Percentiles rank a stretch among this genome's conserved stretches.
Conservation (phyloP, 176 grass and related monocot species). For the Zizania latifolia region DNA sequence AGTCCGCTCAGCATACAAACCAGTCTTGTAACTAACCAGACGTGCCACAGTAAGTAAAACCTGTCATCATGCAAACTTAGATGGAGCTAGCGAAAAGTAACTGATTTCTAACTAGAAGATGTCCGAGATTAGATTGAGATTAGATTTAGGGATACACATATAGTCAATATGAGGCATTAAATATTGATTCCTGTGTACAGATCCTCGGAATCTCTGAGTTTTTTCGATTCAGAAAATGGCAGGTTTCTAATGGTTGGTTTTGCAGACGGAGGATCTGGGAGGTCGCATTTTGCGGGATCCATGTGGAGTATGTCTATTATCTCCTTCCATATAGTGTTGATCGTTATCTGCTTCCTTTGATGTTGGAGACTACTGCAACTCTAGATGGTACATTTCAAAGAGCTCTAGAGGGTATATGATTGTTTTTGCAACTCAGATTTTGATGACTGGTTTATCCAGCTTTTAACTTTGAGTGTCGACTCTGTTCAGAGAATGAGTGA, state of each 20-base stretch:
- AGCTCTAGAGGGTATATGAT: not conserved
- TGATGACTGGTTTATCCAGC: not conserved
- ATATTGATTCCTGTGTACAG: too few species aligned
- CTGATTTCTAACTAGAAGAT: too few species aligned
- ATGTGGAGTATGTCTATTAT: constrained; percentile 34
- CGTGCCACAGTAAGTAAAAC: constrained; percentile 67
- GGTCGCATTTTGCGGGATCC: not conserved
- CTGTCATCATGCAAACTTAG: too few species aligned
- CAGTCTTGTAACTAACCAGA: not conserved
- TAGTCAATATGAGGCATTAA: too few species aligned
- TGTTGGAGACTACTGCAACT: not conserved
- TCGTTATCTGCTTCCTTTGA: constrained; percentile 45
- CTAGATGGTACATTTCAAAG: not conserved
- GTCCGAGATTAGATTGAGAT: too few species aligned
- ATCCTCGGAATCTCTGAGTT: not conserved
- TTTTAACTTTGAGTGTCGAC: not conserved
- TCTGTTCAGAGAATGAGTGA: not conserved
- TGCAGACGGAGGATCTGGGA: constrained; percentile 38
- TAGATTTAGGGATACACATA: too few species aligned
- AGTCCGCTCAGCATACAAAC: constrained; percentile 25
- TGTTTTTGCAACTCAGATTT: constrained; percentile 8
- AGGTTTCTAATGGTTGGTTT: constrained; percentile 17
- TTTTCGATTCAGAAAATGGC: not conserved
- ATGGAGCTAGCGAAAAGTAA: too few species aligned
- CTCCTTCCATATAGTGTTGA: constrained; percentile 40